A percentile compares a stretch with the other conserved stretches of the same genome.
Evolutionary conservation across 495 filamentous ascomycete genomes (phyloP).

Genomic region (Neurospora intermedia): DNA sequence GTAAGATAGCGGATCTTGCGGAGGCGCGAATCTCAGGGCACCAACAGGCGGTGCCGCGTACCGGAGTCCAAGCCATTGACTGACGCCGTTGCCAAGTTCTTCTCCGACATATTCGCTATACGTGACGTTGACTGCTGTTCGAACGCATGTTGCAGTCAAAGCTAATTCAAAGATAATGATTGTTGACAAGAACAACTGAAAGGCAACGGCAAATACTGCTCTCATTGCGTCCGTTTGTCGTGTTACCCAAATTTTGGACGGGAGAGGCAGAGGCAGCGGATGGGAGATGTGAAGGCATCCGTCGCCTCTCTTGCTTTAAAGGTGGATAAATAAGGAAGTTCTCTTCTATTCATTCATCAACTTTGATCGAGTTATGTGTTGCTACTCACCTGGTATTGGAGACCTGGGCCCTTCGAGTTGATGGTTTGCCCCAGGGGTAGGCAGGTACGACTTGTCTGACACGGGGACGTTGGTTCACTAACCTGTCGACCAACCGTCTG

Average conservation of each 20-base stretch:
- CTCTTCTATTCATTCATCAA: background rate
- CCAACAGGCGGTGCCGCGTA: constrained; percentile 33
- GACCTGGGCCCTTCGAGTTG: background rate
- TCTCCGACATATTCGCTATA: constrained; percentile 28
- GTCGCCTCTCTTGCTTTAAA: background rate
- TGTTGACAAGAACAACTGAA: background rate
- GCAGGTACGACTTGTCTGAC: background rate
- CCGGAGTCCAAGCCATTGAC: constrained; percentile 31
- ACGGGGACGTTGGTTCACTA: background rate
- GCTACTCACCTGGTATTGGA: background rate
- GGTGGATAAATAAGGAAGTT: background rate
- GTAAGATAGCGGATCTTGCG: constrained; percentile 20
- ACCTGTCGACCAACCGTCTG: background rate
- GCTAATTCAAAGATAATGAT: background rate
- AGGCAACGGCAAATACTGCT: background rate
- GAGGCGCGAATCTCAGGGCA: constrained; percentile 24
- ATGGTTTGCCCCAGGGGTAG: background rate
- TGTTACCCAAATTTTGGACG: background rate
- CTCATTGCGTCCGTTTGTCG: background rate
- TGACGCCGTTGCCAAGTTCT: constrained; percentile 20
- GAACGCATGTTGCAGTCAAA: background rate
- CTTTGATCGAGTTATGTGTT: background rate
- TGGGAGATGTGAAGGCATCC: background rate
- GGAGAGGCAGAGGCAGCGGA: background rate
- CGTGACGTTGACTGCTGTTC: constrained; percentile 22